Conservation (phyloP, 129 eudicot genomes). For the Artemisia annua region DNA sequence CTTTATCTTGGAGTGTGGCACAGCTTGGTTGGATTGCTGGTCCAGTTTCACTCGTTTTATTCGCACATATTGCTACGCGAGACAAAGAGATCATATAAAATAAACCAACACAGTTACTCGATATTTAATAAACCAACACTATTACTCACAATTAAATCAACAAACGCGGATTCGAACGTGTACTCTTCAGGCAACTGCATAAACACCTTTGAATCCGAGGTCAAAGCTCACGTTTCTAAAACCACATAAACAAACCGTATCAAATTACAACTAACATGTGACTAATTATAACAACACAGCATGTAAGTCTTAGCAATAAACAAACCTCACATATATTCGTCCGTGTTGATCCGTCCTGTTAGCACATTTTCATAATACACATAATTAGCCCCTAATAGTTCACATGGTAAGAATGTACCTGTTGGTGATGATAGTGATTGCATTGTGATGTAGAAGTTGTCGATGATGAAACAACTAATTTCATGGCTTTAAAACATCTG, state of each 20-base stretch:
- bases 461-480: too few species aligned
- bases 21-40: constrained; percentile 93
- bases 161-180: constrained; percentile 78
- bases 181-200: constrained; percentile 78
- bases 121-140: not conserved
- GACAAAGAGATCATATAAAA: too few species aligned
- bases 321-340: constrained; percentile 31
- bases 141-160: constrained; percentile 71
- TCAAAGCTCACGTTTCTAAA: constrained; percentile 91
- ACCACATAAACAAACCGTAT: constrained; percentile 19
- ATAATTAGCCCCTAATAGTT: not conserved
- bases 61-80: too few species aligned
- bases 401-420: too few species aligned
- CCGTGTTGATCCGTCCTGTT: constrained; percentile 58
- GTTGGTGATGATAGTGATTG: too few species aligned
- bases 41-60: constrained; percentile 35
- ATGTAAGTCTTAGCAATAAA: too few species aligned
- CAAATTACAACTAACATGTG: too few species aligned
- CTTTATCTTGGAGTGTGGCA: constrained; percentile 78
- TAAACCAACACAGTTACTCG: not conserved
- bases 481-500: too few species aligned
- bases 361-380: constrained; percentile 18
- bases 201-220: constrained; percentile 68
- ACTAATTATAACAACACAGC: too few species aligned
- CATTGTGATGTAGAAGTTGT: too few species aligned